Evolutionary conservation across 345 rosid species (phyloP), one percentile per base, ranked within the genome.

Genomic region (Sisymbrium altissimum): DNA sequence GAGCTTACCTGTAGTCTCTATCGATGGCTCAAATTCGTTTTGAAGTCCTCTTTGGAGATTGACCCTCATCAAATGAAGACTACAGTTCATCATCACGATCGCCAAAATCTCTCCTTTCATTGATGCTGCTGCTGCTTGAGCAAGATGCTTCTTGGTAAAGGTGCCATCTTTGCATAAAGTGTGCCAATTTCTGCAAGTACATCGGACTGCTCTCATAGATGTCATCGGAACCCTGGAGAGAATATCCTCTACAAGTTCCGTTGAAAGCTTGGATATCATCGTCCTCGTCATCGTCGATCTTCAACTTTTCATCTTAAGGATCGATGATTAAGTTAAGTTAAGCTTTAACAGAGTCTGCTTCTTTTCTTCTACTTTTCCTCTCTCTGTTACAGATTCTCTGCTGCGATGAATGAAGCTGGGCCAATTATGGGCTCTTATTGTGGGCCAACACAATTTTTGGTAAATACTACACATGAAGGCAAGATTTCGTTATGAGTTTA

Each of bases 91-190:
- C 66, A 8, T 38, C 49, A 9, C 33, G 66, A 60, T 27, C 49
- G 49, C 45, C 35, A 40, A 9, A 39, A 60, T 18, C 65, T 60
- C 65, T 6, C 65, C 65, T 60, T 60, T 25, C 5, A 18, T 60
- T 52, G 15, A 17, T 35, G 44, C 36, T 55, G 35, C 35, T 56
- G 49, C 18, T 60, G 32, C 46, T 33, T 45, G 68, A 45, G 27
- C 15, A 45, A 64, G 53, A 5, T 45, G 54, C 54, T 64, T 64
- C 15, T 64, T 29, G 10, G 68, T 64, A 64, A 64, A 64, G 67
- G 14, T 43, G 2, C 0, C 9, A 6, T 43, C 25, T 63, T 27
- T 63, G 67, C n/a, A 63, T 27, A 63, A 5, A 14, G 39, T 63
- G 39, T 63, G 43, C 65, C 65, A 60, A 4, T 60, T 39, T 39